phyloP scores from a whole-genome alignment of 2,329 filamentous ascomycete genomes.

The Bertia moriformis region DNA sequence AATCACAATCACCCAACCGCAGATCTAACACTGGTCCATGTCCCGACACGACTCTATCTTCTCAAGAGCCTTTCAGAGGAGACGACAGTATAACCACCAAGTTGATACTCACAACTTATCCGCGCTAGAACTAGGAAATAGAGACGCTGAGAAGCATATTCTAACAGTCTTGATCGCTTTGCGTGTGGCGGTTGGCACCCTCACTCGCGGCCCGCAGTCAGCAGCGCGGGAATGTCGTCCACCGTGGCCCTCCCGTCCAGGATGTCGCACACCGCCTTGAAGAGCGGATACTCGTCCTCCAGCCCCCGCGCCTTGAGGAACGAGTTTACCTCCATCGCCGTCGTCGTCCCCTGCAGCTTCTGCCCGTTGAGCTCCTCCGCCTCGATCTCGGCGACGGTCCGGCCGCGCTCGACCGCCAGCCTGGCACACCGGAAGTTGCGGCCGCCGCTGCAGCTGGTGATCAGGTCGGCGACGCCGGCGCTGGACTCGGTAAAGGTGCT shows the following conservation, averaged over 20 bases:
- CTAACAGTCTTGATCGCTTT: too few relatives aligned
- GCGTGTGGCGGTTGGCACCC: too few relatives aligned
- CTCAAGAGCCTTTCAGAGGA: too few relatives aligned
- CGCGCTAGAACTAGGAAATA: too few relatives aligned
- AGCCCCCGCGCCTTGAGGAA: conserved; percentile 69
- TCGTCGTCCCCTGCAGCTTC: conserved; percentile 88
- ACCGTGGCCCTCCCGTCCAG: conserved; percentile 63
- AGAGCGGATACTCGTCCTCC: conserved; percentile 77
- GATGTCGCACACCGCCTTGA: conserved; percentile 78
- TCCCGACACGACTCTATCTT: too few relatives aligned
- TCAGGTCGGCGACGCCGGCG: conserved; percentile 85
- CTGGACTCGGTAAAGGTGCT: conserved; percentile 94
- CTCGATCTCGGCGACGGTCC: conserved; percentile 78
- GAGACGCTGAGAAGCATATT: too few relatives aligned
- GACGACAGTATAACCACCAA: too few relatives aligned
- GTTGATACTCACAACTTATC: too few relatives aligned
- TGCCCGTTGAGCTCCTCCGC: conserved; percentile 83
- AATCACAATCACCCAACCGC: too few relatives aligned
- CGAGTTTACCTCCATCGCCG: conserved; percentile 76
- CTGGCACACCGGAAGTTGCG: conserved; percentile 90
- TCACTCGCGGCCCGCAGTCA: too few relatives aligned
- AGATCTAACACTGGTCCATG: too few relatives aligned
- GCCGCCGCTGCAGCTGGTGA: conserved; percentile 83
- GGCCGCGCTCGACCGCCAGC: conserved; percentile 65
- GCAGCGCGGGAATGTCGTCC: conserved; percentile 65